Percentiles rank a stretch among this genome's conserved stretches.
Evolutionary conservation across 805 yeast species (phyloP).

Genomic region (Lachancea dasiensis): DNA sequence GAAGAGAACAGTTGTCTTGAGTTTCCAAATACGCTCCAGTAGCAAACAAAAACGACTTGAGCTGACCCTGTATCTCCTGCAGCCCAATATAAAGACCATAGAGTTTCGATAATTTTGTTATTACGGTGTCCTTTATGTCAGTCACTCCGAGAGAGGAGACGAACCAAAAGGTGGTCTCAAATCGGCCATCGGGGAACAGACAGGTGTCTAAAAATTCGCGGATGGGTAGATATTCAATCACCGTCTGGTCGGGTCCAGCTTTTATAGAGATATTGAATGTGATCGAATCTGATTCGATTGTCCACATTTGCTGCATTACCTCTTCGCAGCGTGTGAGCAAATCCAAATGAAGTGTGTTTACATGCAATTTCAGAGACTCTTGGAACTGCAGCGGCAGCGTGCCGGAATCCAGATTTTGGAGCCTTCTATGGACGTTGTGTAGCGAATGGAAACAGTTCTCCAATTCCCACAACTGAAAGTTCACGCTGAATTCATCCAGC

Average conservation of each 20-base stretch:
- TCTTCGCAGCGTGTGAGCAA: slow-evolving; percentile 18
- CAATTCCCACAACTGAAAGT: slow-evolving; percentile 25
- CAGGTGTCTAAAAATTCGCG: slow-evolving; percentile 14
- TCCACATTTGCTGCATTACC: slow-evolving; percentile 24
- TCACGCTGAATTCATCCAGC: slow-evolving; percentile 26
- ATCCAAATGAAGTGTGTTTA: slow-evolving; percentile 25
- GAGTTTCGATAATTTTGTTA: slow-evolving; percentile 14
- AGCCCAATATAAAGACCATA: slow-evolving; percentile 16
- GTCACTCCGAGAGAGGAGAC: slow-evolving; percentile 20
- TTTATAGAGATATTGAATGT: slow-evolving; percentile 10
- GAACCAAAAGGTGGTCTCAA: slow-evolving; percentile 24
- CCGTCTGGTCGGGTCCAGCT: slow-evolving; percentile 12
- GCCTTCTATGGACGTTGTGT: slow-evolving; percentile 21
- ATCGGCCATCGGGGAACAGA: slow-evolving; percentile 15
- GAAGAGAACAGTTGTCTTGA: slow-evolving; percentile 1
- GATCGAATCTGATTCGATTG: slow-evolving; percentile 11
- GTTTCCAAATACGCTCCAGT: slow-evolving; percentile 9
- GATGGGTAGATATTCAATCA: slow-evolving; percentile 19
- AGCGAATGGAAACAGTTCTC: slow-evolving; percentile 31
- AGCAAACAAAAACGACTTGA: slow-evolving; percentile 20
- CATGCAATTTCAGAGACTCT: slow-evolving; percentile 21
- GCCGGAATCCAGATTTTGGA: slow-evolving; percentile 14
- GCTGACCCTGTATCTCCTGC: slow-evolving; percentile 8
- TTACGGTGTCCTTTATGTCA: slow-evolving; percentile 20
- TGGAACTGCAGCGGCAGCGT: slow-evolving; percentile 25